A percentile compares a stretch with the other conserved stretches of the same genome.
Evolutionary conservation across 208 protist species (phyloP).

Genomic region (Trichomonas tenax): DNA sequence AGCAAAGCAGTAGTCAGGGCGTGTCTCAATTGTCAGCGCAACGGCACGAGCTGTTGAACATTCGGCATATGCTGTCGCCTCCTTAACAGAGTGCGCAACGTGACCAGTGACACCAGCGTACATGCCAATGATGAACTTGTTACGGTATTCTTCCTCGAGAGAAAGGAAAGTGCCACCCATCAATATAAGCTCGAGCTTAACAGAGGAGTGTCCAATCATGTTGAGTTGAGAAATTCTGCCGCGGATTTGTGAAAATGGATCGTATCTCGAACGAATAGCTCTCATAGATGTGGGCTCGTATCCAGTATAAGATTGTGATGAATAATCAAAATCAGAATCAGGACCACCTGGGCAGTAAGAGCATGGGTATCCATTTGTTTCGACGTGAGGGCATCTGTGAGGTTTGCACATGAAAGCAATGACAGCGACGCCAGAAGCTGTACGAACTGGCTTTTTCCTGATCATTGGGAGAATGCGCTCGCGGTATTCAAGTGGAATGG

Average conservation of each 20-base stretch:
- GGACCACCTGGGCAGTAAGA: slow-evolving; percentile 71
- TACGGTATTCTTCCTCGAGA: slow-evolving; percentile 71
- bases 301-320: slow-evolving; percentile 66
- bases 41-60: slow-evolving; percentile 38
- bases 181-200: slow-evolving; percentile 90
- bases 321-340: slow-evolving; percentile 79
- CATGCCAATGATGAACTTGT: slow-evolving; percentile 65
- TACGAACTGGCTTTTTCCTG: slow-evolving; percentile 64
- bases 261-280: slow-evolving; percentile 70
- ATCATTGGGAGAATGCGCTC: slow-evolving; percentile 52
- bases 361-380: slow-evolving; percentile 65
- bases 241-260: slow-evolving; percentile 62
- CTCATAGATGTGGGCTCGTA: slow-evolving; percentile 80
- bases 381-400: slow-evolving; percentile 72
- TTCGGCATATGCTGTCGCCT: slow-evolving; percentile 26
- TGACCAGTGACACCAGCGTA: slow-evolving; percentile 64
- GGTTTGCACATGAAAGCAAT: slow-evolving; percentile 74
- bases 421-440: slow-evolving; percentile 60
- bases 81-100: slow-evolving; percentile 21
- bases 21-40: slow-evolving; percentile 95
- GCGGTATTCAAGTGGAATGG: slow-evolving; percentile 20
- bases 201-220: slow-evolving; percentile 59
- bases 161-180: slow-evolving; percentile 98
- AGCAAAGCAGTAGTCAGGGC: slow-evolving; percentile 84
- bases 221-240: slow-evolving; percentile 65